Conservation (phyloP, 805 yeast genomes). For the Limtongia smithiae region DNA sequence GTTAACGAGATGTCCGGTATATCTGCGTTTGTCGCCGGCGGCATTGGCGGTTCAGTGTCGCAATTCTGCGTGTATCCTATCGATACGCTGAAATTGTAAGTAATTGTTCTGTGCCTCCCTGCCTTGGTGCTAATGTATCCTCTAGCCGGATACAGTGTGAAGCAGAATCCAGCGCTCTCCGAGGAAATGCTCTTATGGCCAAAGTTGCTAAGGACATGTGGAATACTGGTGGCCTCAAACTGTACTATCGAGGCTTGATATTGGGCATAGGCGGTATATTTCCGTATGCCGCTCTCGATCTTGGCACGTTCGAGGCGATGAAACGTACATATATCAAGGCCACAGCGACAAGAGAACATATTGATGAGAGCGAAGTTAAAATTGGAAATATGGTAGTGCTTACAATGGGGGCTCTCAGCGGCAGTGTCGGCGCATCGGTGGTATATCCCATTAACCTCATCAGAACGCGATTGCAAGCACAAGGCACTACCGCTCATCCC, state of each 20-base stretch:
- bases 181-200: conserved; percentile 59
- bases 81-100: conserved; percentile 77
- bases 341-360: conserved; percentile 52
- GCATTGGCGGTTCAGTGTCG: conserved; percentile 90
- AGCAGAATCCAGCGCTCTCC: conserved; percentile 57
- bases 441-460: conserved; percentile 91
- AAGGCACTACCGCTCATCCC: conserved; percentile 95
- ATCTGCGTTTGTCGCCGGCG: conserved; percentile 90
- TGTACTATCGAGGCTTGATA: conserved; percentile 81
- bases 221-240: conserved; percentile 67
- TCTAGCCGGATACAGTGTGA: conserved; percentile 79
- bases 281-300: conserved; percentile 94
- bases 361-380: conserved; percentile 62
- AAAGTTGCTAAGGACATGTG: conserved; percentile 76
- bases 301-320: conserved; percentile 87
- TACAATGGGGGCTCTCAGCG: conserved; percentile 91
- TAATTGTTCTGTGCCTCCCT: background rate
- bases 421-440: conserved; percentile 90
- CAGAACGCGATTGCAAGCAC: conserved; percentile 94
- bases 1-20: conserved; percentile 52
- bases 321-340: conserved; percentile 69
- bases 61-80: conserved; percentile 93
- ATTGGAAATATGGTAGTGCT: conserved; percentile 77
- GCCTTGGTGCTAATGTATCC: no score
- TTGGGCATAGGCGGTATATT: conserved; percentile 96